Evolutionary conservation across 148 eudicot species (phyloP), one percentile per base, ranked within the genome.

Genomic region (Camellia lanceoleosa): DNA sequence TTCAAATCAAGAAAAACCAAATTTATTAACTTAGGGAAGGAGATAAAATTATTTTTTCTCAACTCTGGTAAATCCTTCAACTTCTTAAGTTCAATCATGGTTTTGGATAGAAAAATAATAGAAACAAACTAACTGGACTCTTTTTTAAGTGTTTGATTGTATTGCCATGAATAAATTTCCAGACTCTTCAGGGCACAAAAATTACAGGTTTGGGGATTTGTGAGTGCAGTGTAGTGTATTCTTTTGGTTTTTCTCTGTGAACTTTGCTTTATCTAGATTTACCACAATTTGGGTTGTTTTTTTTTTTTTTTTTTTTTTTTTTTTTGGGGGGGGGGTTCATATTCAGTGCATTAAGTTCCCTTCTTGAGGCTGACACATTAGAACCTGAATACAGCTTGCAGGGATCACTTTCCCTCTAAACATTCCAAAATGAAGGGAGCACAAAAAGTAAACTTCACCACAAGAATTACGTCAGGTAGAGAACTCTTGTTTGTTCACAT

Each of bases 381-480:
- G 71, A 52, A 52, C 43, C 14, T 82, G 44, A 42, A n/a, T 78
- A 52, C 68, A 87, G 91, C 79, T 68, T 76, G 86, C 84, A 85
- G 84, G 78, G 78, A 82, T 76, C 78, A 84, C 75, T 81, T 83
- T 46, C 78, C 79, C 16, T 71, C 23, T 60, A 63, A 71, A 72
- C 49, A 83, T 51, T 75, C 14, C 68, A 60, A 73, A 67, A 66
- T 58, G 43, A 79, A 68, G 74, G 71, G 80, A 71, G 20, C 82
- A 65, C 79, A 30, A 14, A 51, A 82, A 47, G 58, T 42, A 58
- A 81, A 46, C 8, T 67, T 76, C 80, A 55, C 69, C 68, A 80
- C 76, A 52, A 85, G 84, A 84, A 84, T 89, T 78, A 84, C 86
- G 82, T 91, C 94, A 89, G 92, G 91, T 91, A 81, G 38, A 30